These are phyloP conservation scores for Xylariaceae sp. DNA, from an alignment of 2,329 filamentous ascomycete genomes.

Conservation along the genomic window DNA sequence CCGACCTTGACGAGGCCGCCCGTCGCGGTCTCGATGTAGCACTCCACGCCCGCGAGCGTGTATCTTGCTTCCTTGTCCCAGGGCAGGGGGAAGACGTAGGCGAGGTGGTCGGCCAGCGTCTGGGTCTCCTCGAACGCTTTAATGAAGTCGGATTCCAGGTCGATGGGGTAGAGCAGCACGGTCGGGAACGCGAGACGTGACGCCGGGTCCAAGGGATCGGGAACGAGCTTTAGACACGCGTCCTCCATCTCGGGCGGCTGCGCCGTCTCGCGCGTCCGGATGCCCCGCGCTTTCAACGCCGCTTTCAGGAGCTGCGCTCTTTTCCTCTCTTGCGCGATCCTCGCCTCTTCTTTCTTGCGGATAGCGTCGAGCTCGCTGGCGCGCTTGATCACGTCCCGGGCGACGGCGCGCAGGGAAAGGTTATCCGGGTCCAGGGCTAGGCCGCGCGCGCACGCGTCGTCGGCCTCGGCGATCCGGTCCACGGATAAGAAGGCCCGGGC, in stretches of 20 bases:
- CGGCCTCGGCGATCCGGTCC: constrained; percentile 72
- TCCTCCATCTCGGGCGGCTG: constrained; percentile 85
- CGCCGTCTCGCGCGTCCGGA: constrained; percentile 60
- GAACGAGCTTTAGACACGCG: constrained; percentile 62
- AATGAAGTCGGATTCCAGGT: constrained; percentile 82
- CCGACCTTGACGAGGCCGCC: constrained; percentile 87
- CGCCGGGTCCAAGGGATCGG: constrained; percentile 65
- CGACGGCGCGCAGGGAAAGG: constrained; percentile 56
- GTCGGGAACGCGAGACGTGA: constrained; percentile 68
- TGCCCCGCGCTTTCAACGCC: constrained; percentile 63
- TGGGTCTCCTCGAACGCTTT: constrained; percentile 79
- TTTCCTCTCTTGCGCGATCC: constrained; percentile 47
- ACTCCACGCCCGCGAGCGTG: constrained; percentile 61
- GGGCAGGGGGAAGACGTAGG: constrained; percentile 79
- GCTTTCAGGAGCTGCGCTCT: constrained; percentile 58
- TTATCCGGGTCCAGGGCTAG: constrained; percentile 68
- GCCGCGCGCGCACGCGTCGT: constrained; percentile 70
- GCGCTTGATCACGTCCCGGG: constrained; percentile 57
- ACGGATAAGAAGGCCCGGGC: constrained; percentile 72
- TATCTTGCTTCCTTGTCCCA: constrained; percentile 61
- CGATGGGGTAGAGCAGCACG: constrained; percentile 77
- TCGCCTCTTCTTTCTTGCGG: constrained; percentile 50
- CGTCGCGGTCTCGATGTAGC: constrained; percentile 76
- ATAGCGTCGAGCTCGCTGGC: constrained; percentile 50
- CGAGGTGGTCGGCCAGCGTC: constrained; percentile 68